Evolutionary conservation across 192 early-diverging fungal species (phyloP).

Genomic region (Neocallimastix lanati): DNA sequence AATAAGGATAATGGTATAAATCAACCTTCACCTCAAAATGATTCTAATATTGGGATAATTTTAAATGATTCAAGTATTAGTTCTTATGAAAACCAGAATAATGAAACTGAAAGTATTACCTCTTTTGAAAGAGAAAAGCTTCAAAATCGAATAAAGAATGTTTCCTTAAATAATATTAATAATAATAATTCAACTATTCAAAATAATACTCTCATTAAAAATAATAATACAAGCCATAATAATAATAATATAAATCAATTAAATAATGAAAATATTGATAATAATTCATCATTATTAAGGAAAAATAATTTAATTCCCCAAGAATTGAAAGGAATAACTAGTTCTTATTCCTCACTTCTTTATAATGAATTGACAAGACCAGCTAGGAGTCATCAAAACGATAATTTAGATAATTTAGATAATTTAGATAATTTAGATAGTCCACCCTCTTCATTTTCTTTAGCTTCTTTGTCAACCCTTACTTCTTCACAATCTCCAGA

Average conservation of each 20-base stretch:
- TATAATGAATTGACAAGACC: not conserved
- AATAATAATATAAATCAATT: not conserved
- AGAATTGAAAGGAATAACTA: not conserved
- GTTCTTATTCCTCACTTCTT: not conserved
- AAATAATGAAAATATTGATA: not conserved
- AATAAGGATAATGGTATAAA: not conserved
- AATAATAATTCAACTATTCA: too few relatives aligned
- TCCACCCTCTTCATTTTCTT: not conserved
- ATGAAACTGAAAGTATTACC: too few relatives aligned
- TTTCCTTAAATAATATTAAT: too few relatives aligned
- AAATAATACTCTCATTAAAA: not conserved
- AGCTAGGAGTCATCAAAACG: not conserved
- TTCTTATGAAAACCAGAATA: too few relatives aligned
- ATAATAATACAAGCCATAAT: not conserved
- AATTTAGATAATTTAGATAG: not conserved
- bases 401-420: not conserved
- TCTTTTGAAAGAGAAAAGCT: too few relatives aligned
- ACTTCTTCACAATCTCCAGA: not conserved
- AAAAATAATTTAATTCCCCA: not conserved
- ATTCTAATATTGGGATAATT: not conserved
- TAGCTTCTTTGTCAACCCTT: not conserved
- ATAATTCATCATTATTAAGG: not conserved
- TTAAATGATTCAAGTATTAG: not conserved
- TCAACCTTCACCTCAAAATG: not conserved
- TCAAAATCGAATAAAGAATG: too few relatives aligned